phyloP scores from a whole-genome alignment of 176 grass and related monocot genomes.

The Carex parvula region DNA sequence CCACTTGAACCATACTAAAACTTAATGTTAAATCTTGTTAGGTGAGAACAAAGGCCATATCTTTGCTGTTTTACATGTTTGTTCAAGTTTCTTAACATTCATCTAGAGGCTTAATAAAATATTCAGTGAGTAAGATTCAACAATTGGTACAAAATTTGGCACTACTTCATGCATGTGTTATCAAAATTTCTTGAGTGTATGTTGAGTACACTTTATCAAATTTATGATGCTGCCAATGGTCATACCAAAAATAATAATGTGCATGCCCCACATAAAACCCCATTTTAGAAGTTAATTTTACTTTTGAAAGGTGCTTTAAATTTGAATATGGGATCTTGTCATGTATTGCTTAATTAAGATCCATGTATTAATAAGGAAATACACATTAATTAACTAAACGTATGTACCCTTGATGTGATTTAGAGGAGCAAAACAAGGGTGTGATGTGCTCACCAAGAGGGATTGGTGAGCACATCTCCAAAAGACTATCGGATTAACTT shows the following conservation, averaged over 20 bases:
- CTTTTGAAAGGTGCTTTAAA: not conserved
- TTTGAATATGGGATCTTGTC: not conserved
- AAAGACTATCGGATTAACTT: too few species aligned
- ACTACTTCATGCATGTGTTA: not conserved
- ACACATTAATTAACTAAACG: not conserved
- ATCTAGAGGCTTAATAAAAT: constrained; percentile 12
- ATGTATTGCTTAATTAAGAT: not conserved
- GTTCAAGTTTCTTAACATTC: not conserved
- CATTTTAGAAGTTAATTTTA: not conserved
- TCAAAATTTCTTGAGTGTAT: not conserved
- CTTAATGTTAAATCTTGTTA: constrained; percentile 21
- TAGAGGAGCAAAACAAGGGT: too few species aligned
- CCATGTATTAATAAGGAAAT: not conserved
- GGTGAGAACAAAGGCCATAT: constrained; percentile 23
- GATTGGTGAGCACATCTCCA: too few species aligned
- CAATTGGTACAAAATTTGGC: not conserved
- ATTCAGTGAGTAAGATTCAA: constrained; percentile 17
- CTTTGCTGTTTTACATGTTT: constrained; percentile 1
- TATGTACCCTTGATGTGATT: too few species aligned
- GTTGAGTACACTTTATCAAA: not conserved
- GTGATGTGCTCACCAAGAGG: too few species aligned
- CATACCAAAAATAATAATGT: not conserved
- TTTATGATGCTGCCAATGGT: not conserved
- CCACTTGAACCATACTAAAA: constrained; percentile 5
- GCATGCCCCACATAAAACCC: not conserved